These are phyloP conservation scores for Zangia roseola DNA, from an alignment of 768 basidiomycete genomes.

Conservation along the genomic window DNA sequence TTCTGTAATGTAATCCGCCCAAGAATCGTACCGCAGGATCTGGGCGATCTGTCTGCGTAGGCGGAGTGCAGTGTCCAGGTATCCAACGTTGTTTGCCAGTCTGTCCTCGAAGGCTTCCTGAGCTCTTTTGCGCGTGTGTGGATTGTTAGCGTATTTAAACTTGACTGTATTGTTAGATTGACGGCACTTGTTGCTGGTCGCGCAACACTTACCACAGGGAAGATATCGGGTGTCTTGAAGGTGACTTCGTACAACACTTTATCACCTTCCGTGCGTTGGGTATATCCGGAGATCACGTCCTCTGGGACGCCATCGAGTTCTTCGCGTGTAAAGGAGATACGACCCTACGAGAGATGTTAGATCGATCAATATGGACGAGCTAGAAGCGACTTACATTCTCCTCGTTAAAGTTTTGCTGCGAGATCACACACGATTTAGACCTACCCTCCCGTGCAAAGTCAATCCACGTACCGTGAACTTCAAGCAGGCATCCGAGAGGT, in stretches of 20 bases:
- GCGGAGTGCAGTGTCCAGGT: constrained; percentile 65
- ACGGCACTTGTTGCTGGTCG: neutral
- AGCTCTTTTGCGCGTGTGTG: constrained; percentile 65
- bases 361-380: neutral
- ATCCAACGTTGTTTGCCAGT: constrained; percentile 63
- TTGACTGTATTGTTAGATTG: constrained; percentile 26
- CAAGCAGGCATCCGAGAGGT: constrained; percentile 67
- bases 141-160: constrained; percentile 79
- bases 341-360: constrained; percentile 40
- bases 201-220: constrained; percentile 57
- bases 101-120: constrained; percentile 68
- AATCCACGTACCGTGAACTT: constrained; percentile 65
- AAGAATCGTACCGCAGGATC: constrained; percentile 71
- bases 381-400: constrained; percentile 54
- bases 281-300: constrained; percentile 78
- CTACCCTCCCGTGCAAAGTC: neutral
- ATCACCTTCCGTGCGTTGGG: constrained; percentile 57
- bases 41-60: constrained; percentile 69
- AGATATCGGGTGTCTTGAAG: constrained; percentile 81
- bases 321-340: constrained; percentile 61
- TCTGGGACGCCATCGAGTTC: constrained; percentile 79
- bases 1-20: constrained; percentile 85
- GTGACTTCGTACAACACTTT: constrained; percentile 70
- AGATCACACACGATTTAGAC: neutral
- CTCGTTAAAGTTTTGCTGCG: constrained; percentile 84